Base-by-base conservation (phyloP, 495 filamentous ascomycete species). In the Aspergillus biplanus region DNA sequence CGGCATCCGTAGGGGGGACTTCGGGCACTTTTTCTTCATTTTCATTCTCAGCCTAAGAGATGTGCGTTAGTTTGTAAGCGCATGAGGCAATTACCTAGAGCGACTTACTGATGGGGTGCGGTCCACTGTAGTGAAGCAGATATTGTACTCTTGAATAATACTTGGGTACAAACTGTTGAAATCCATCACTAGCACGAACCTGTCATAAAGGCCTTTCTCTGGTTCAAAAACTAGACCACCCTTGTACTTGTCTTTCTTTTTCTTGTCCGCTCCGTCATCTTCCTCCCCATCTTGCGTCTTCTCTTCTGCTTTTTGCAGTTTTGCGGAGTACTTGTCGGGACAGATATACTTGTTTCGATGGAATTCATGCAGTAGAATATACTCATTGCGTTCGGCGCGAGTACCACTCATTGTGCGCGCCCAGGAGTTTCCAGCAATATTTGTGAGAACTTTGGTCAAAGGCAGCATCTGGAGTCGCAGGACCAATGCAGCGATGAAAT, bases 181-280 rank as follows among this genome's bases (percentile, higher is more conserved):
- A 79, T 99, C 95, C 95, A 99, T 99, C 72, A 99, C 95, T 21
- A 99, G 85, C 33, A 99, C 88, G 69, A 94, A 96, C 75, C 91
- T 93, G 81, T 99, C 96, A 70, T 98, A 98, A 31, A 99, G 83
- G 8, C 96, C 95, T 73, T 91, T 97, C 74, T 98, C 94, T 13
- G 95, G 95, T 71, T 99, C 95, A 68, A 99, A 99, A 62, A 99
- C 95, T 47, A 99, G 84, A 81, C 95, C 95, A 70, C 95, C 95
- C 77, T 99, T 97, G 79, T 89, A 99, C 74, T 98, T 99, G 74
- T 99, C 95, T 73, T 97, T 99, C 83, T 97, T 99, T 74, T 97
- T 99, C 84, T 97, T 99, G 69, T 91, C 90, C 3, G 79, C 85
- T 32, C 75, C 84, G n/a, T 87, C 88, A 33, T 89, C 89, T 3